Evolutionary conservation across 2,329 filamentous ascomycete species (phyloP).

Genomic region (Pyrenochaeta sp.): DNA sequence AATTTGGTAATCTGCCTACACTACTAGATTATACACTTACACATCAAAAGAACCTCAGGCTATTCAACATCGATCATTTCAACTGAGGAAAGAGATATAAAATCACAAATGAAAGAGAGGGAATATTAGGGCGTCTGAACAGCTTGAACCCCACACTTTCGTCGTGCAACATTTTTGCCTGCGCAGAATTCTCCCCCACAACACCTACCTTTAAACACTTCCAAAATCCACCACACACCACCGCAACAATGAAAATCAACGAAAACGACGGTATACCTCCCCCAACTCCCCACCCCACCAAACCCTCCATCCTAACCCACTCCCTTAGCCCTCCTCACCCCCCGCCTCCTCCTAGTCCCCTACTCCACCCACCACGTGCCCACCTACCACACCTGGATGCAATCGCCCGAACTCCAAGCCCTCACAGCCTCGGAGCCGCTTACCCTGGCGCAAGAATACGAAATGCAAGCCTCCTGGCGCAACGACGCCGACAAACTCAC

Average conservation of each 20-base stretch:
- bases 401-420: conserved; percentile 80
- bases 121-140: no score
- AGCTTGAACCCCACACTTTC: no score
- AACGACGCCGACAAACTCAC: conserved; percentile 85
- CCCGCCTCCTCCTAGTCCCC: conserved; percentile 77
- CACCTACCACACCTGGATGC: conserved; percentile 91
- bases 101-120: no score
- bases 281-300: not conserved
- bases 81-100: no score
- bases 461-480: conserved; percentile 90
- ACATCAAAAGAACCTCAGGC: not conserved
- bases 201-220: not conserved
- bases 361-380: conserved; percentile 83
- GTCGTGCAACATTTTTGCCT: not conserved
- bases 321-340: conserved; percentile 69
- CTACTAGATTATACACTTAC: no score
- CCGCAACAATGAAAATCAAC: conserved; percentile 50
- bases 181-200: not conserved
- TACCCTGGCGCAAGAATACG: conserved; percentile 80
- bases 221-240: conserved; percentile 5
- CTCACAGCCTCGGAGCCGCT: conserved; percentile 89
- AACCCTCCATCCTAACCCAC: not conserved
- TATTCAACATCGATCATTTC: not conserved
- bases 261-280: conserved; percentile 45
- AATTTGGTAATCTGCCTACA: no score